A percentile compares a stretch with the other conserved stretches of the same genome.
Evolutionary conservation across 2,329 filamentous ascomycete species (phyloP).

Genomic region (Sodiomyces alkalinus): DNA sequence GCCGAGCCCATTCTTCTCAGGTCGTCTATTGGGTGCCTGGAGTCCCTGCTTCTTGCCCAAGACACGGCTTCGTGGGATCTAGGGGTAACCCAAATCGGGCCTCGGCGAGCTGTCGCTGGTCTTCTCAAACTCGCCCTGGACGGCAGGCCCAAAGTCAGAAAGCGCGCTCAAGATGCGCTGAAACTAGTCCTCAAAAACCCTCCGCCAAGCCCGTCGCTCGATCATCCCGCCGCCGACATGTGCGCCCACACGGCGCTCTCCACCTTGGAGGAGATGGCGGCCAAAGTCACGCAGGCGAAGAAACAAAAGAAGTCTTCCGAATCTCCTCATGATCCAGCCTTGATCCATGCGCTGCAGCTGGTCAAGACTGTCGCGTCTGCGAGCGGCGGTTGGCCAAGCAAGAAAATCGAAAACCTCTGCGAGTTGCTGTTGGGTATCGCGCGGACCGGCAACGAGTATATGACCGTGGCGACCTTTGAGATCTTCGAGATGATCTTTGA

Average conservation of each 20-base stretch:
- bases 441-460: constrained; percentile 79
- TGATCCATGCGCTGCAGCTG: constrained; percentile 86
- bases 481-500: constrained; percentile 96
- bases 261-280: constrained; percentile 60
- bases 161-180: constrained; percentile 80
- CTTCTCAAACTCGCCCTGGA: constrained; percentile 76
- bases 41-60: constrained; percentile 81
- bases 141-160: constrained; percentile 81
- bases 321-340: constrained; percentile 56
- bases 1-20: constrained; percentile 77
- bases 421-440: constrained; percentile 82
- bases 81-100: constrained; percentile 67
- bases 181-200: constrained; percentile 69
- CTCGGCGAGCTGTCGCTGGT: constrained; percentile 73
- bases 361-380: constrained; percentile 79
- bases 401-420: constrained; percentile 84
- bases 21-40: constrained; percentile 82
- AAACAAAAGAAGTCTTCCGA: constrained; percentile 52
- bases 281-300: constrained; percentile 42
- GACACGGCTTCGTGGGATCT: constrained; percentile 81
- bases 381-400: constrained; percentile 89
- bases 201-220: constrained; percentile 79
- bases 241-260: constrained; percentile 82
- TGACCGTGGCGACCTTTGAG: constrained; percentile 92
- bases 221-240: constrained; percentile 92